Conservation (phyloP, 2,329 filamentous ascomycete genomes). For the Fusarium denticulatum region DNA sequence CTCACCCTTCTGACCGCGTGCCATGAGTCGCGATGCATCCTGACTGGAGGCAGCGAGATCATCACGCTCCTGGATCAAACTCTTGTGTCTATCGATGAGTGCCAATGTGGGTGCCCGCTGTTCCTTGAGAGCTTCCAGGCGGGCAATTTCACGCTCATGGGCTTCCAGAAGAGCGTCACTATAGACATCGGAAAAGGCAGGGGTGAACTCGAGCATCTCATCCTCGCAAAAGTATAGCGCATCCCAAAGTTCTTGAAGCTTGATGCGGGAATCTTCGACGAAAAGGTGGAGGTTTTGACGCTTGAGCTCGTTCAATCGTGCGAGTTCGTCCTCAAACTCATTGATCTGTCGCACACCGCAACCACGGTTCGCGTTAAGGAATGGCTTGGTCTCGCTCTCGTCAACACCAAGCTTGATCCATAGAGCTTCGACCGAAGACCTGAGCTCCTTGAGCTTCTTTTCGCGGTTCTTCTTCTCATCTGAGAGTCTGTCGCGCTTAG, state of each 20-base stretch:
- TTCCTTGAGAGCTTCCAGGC: conserved; percentile 83
- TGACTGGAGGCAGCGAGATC: conserved; percentile 91
- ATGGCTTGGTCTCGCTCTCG: conserved; percentile 82
- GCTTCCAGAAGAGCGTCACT: conserved; percentile 94
- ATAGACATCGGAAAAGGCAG: conserved; percentile 96
- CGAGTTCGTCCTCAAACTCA: conserved; percentile 92
- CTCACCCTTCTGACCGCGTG: conserved; percentile 91
- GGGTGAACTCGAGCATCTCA: conserved; percentile 98
- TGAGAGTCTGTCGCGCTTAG: conserved; percentile 81
- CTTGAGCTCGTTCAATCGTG: conserved; percentile 89
- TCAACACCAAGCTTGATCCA: conserved; percentile 91
- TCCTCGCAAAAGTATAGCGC: conserved; percentile 93
- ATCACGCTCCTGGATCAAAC: conserved; percentile 84
- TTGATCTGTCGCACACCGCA: conserved; percentile 93
- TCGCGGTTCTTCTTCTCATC: conserved; percentile 92
- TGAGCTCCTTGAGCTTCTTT: conserved; percentile 78
- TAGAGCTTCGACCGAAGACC: conserved; percentile 79
- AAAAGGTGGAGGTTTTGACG: conserved; percentile 94
- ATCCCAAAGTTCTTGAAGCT: conserved; percentile 96
- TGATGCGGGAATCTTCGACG: conserved; percentile 90
- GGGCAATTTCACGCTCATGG: conserved; percentile 88
- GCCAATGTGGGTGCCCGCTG: conserved; percentile 86
- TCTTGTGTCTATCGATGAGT: conserved; percentile 84
- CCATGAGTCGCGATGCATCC: conserved; percentile 92
- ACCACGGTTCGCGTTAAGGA: conserved; percentile 87